Conservation (phyloP, 2,329 filamentous ascomycete genomes). For the Monilinia aucupariae region DNA sequence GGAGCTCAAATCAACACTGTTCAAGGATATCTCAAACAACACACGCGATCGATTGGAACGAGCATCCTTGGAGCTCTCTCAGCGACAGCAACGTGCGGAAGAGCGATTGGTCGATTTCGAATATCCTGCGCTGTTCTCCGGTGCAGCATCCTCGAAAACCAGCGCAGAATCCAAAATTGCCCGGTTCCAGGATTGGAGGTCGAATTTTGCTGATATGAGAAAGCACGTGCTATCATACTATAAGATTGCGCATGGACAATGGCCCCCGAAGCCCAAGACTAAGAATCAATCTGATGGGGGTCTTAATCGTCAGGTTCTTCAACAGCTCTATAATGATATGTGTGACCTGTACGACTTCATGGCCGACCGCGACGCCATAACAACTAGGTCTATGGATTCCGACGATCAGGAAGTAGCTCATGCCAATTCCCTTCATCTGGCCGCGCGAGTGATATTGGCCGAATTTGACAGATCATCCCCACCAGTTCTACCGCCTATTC, state of each 20-base stretch:
- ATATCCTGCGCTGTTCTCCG: conserved; percentile 83
- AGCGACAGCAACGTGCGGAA: conserved; percentile 65
- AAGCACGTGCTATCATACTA: conserved; percentile 58
- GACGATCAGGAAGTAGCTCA: conserved; percentile 48
- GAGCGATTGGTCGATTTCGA: conserved; percentile 79
- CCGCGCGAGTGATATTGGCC: conserved; percentile 70
- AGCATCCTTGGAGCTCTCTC: conserved; percentile 72
- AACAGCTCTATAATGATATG: conserved; percentile 79
- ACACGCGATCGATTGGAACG: conserved; percentile 78
- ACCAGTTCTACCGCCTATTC: conserved; percentile 84
- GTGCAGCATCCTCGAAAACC: conserved; percentile 78
- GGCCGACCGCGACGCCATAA: conserved; percentile 72
- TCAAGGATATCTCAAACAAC: conserved; percentile 59
- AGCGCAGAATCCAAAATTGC: conserved; percentile 69
- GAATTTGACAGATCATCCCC: conserved; percentile 88
- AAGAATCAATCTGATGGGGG: conserved; percentile 85
- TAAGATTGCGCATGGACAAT: conserved; percentile 61
- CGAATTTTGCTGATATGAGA: conserved; percentile 68
- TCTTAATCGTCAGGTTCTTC: conserved; percentile 76
- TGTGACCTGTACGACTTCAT: conserved; percentile 82
- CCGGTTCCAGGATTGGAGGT: conserved; percentile 79
- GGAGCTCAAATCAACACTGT: conserved; percentile 62
- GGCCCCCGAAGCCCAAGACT: conserved; percentile 86
- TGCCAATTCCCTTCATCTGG: conserved; percentile 43
- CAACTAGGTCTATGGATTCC: conserved; percentile 64